Evolutionary conservation across 208 protist genomes (phyloP).

Genomic region (Borovskyia barvae): DNA sequence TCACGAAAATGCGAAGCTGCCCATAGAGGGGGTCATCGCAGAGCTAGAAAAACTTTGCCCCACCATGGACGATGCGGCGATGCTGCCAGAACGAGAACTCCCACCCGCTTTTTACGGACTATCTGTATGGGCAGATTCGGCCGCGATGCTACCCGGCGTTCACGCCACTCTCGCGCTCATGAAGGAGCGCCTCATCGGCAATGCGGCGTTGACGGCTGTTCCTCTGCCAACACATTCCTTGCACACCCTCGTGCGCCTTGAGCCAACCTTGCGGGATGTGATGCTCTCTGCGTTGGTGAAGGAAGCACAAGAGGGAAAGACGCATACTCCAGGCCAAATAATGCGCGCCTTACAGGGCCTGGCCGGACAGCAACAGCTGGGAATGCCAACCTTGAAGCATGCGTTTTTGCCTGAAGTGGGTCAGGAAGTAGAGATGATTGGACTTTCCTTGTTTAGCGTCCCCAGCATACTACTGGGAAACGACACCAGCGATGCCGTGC

Average conservation of each 20-base stretch:
- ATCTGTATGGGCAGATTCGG: conserved; percentile 63
- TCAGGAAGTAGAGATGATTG: conserved; percentile 49
- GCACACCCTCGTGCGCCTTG: conserved; percentile 37
- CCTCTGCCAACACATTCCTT: conserved; percentile 16
- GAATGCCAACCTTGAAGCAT: conserved; percentile 54
- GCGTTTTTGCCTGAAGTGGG: conserved; percentile 42
- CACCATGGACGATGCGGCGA: not conserved
- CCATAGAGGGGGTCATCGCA: conserved; percentile 34
- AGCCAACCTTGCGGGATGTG: conserved; percentile 10
- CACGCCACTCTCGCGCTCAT: conserved; percentile 50
- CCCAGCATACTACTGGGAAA: conserved; percentile 18
- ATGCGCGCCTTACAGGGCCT: conserved; percentile 5
- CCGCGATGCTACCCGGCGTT: conserved; percentile 35
- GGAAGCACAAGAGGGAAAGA: not conserved
- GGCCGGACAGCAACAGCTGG: conserved; percentile 54
- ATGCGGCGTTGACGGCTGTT: not conserved
- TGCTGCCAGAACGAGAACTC: not conserved
- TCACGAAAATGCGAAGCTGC: conserved; percentile 38
- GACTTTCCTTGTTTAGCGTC: conserved; percentile 53
- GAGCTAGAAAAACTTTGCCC: conserved; percentile 24
- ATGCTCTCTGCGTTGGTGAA: conserved; percentile 2
- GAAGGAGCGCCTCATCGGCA: conserved; percentile 29
- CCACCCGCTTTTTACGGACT: conserved; percentile 51
- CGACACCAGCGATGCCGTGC: conserved; percentile 11
- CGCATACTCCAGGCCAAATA: not conserved